Base-by-base conservation (phyloP, 1,139 yeast species). In the Candida gigantensis region DNA sequence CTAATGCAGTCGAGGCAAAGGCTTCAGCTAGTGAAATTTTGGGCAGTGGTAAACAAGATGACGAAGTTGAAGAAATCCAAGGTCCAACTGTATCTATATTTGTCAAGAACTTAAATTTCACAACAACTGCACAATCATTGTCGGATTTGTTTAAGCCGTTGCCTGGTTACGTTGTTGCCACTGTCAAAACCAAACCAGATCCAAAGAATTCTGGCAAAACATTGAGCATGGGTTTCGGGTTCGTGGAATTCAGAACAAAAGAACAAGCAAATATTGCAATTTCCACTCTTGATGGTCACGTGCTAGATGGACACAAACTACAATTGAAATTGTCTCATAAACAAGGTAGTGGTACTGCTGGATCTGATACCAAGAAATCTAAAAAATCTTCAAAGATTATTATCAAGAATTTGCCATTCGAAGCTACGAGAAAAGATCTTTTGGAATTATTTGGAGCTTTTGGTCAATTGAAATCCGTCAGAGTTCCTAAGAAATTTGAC, bases 191-290 rank as follows among this genome's bases (percentile, higher is more conserved):
- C 26, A 90, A 90, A 57, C 90, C 97, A 2, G 95, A 92, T 61
- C 79, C 95, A 32, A 87, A 82, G 62, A 77, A 79, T 41, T 55
- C 75, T 1, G 84, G 83, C 6, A 72, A 76, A 40, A 65, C 72
- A 12, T 72, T 81, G 43, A 87, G 96, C 52, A 92, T 92, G 98
- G 99, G 99, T 23, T 92, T 89, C 55, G 99, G 99, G 1, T 92
- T 92, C 62, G 96, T 79, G 19, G 98, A 92, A 61, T 94, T 89
- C 60, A 79, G 69, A 49, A 77, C 90, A 4, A 78, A 78, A 47
- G 87, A 81, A 34, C 81, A 84, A 51, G 98, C 98, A 0, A 71
- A 77, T 31, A 72, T 76, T 12, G 97, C 96, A 4, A 78, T 88
- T 36, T 58, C 73, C 18, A 74, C 84, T 0, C 66, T 89, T 70